Percentiles rank a stretch among this genome's conserved stretches.
These are phyloP conservation scores for Reticulascus tulasneorum DNA, from an alignment of 2,329 filamentous ascomycete genomes.

Conservation along the genomic window DNA sequence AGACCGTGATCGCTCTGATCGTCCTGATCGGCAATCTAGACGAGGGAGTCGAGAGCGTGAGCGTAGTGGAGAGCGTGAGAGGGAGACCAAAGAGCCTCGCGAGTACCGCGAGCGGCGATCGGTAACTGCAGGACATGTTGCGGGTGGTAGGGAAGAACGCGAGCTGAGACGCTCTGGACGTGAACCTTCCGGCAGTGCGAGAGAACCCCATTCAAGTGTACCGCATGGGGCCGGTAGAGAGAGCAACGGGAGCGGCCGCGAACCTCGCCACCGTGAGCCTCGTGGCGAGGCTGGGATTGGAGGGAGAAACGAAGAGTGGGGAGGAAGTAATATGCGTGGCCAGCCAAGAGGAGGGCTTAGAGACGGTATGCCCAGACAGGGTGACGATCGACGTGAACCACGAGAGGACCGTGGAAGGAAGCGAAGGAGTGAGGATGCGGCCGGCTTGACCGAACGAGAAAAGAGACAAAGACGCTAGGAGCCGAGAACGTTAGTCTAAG, in stretches of 20 bases:
- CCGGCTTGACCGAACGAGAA: conserved; percentile 42
- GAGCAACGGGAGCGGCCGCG: conserved; percentile 7
- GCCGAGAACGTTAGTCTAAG: too few relatives aligned
- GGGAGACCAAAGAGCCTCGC: conserved; percentile 39
- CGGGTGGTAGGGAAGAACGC: conserved; percentile 19
- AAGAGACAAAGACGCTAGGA: conserved; percentile 51
- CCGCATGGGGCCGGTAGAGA: conserved; percentile 20
- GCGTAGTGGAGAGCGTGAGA: conserved; percentile 41
- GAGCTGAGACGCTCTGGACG: conserved; percentile 20
- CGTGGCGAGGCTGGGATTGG: conserved; percentile 10
- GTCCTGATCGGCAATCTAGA: conserved; percentile 31
- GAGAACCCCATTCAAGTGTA: conserved; percentile 6
- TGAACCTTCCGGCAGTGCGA: conserved; percentile 8
- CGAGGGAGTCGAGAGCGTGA: conserved; percentile 41
- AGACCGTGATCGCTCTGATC: conserved; percentile 38
- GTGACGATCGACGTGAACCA: conserved; percentile 25
- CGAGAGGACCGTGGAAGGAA: conserved; percentile 37
- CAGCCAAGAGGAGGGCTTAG: conserved; percentile 24
- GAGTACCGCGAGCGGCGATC: conserved; percentile 42
- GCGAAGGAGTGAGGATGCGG: conserved; percentile 46
- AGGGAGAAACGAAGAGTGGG: conserved; percentile 19
- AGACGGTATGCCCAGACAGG: conserved; percentile 21
- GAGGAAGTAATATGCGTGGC: conserved; percentile 11
- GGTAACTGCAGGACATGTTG: conserved; percentile 18
- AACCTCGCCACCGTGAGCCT: conserved; percentile 27